Evolutionary conservation across 768 basidiomycete species (phyloP).

Genomic region (Cystofilobasidium macerans): DNA sequence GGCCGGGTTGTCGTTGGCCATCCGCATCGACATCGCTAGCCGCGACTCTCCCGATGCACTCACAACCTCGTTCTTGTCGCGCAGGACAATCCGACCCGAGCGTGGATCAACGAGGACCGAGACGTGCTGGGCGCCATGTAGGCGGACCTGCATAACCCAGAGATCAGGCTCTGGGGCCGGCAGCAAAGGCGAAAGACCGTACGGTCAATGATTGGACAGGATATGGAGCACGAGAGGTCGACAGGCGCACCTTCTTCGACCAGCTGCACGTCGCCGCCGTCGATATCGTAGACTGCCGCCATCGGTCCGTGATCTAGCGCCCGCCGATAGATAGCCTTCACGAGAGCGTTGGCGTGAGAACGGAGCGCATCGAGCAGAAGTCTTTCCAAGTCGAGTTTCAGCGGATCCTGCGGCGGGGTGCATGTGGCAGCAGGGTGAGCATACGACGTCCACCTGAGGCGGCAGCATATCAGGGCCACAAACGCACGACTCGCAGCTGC

Average conservation of each 20-base stretch:
- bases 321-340: slow-evolving; percentile 6
- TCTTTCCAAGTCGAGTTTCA: slow-evolving; percentile 21
- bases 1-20: slow-evolving; percentile 59
- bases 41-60: slow-evolving; percentile 60
- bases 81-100: slow-evolving; percentile 64
- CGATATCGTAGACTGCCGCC: slow-evolving; percentile 2
- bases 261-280: slow-evolving; percentile 13
- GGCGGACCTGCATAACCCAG: slow-evolving; percentile 53
- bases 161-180: slow-evolving; percentile 33
- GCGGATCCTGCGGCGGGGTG: slow-evolving; percentile 3
- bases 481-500: slow-evolving; percentile 50
- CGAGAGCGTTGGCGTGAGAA: slow-evolving; percentile 16
- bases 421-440: background rate
- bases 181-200: background rate
- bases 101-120: slow-evolving; percentile 66
- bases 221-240: background rate
- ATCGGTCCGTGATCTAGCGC: background rate
- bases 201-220: background rate
- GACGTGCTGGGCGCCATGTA: slow-evolving; percentile 67
- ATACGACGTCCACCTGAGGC: background rate
- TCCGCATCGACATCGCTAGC: slow-evolving; percentile 50
- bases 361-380: slow-evolving; percentile 6
- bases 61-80: slow-evolving; percentile 70
- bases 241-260: slow-evolving; percentile 16
- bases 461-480: background rate